Conservation (phyloP, 208 protist genomes). For the Herpetomonas tarakana region DNA sequence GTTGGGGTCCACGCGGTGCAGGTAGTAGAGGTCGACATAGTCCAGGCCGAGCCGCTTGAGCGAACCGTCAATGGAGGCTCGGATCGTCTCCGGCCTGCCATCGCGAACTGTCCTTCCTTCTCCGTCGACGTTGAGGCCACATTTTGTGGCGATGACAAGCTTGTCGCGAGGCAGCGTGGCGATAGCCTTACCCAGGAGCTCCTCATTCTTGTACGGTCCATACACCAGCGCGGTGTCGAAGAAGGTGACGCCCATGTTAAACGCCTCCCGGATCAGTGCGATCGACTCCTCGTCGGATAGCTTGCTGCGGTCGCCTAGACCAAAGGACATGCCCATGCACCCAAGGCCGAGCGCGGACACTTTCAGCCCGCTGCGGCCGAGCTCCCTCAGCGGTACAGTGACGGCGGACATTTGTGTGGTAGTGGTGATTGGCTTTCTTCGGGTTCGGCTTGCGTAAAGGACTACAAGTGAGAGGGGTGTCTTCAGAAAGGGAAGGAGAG, state of each 20-base stretch:
- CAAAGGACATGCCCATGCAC: constrained; percentile 39
- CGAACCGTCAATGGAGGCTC: constrained; percentile 27
- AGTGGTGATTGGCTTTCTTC: background rate
- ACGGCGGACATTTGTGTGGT: background rate
- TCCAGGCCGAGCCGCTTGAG: constrained; percentile 29
- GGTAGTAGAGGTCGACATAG: constrained; percentile 47
- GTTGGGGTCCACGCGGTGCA: constrained; percentile 30
- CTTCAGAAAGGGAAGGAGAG: background rate
- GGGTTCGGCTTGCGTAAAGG: too few species aligned
- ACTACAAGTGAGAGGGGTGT: background rate
- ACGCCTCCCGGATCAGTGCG: constrained; percentile 22
- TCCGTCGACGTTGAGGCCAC: constrained; percentile 16
- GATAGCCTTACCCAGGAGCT: constrained; percentile 28
- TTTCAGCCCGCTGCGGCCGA: constrained; percentile 19
- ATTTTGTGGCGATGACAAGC: constrained; percentile 32
- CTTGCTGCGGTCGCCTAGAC: constrained; percentile 9
- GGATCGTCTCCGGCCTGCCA: constrained; percentile 15
- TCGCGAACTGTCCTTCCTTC: constrained; percentile 2
- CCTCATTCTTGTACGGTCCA: constrained; percentile 29
- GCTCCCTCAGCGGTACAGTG: constrained; percentile 13
- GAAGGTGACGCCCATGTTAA: constrained; percentile 26
- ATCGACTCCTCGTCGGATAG: constrained; percentile 16
- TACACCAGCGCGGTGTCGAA: constrained; percentile 40
- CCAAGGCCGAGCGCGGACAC: constrained; percentile 31
- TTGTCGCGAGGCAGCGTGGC: constrained; percentile 17